Percentiles rank a stretch among this genome's conserved stretches.
These are phyloP conservation scores for Claviceps capensis DNA, from an alignment of 2,329 filamentous ascomycete genomes.

Conservation along the genomic window DNA sequence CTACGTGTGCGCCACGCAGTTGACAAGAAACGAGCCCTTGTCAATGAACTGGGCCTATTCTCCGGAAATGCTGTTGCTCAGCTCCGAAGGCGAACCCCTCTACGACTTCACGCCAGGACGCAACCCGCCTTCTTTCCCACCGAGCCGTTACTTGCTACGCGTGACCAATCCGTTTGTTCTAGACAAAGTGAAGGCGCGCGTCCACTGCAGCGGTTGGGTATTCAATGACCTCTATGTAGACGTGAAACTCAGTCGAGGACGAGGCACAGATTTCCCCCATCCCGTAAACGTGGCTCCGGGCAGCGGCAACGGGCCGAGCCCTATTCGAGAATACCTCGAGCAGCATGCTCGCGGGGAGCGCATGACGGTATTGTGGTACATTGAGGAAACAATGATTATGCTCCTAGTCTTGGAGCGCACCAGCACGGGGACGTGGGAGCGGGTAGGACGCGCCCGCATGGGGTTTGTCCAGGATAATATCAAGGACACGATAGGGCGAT, in stretches of 20 bases:
- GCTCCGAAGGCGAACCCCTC: conserved; percentile 15
- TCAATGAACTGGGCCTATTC: conserved; percentile 21
- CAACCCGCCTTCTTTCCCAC: conserved; percentile 12
- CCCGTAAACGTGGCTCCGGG: background rate
- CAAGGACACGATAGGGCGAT: conserved; percentile 18
- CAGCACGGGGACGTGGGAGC: conserved; percentile 15
- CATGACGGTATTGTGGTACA: conserved; percentile 23
- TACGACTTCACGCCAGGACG: conserved; percentile 17
- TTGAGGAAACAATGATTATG: conserved; percentile 21
- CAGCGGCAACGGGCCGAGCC: conserved; percentile 4
- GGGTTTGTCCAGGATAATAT: conserved; percentile 17
- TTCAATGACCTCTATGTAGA: conserved; percentile 23
- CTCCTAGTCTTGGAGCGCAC: conserved; percentile 19
- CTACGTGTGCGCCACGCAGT: conserved; percentile 21
- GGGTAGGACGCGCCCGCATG: conserved; percentile 22
- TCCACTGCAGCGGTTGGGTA: conserved; percentile 19
- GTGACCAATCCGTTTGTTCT: conserved; percentile 20
- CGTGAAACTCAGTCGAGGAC: conserved; percentile 17
- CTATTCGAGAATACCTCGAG: conserved; percentile 21
- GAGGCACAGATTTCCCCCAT: conserved; percentile 5
- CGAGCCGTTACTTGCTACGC: conserved; percentile 16
- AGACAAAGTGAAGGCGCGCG: conserved; percentile 20
- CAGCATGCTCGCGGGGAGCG: conserved; percentile 20
- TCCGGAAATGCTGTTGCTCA: conserved; percentile 17
- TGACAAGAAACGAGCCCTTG: conserved; percentile 19